phyloP scores from a whole-genome alignment of 2,329 filamentous ascomycete genomes.

The Fusarium aywerte region DNA sequence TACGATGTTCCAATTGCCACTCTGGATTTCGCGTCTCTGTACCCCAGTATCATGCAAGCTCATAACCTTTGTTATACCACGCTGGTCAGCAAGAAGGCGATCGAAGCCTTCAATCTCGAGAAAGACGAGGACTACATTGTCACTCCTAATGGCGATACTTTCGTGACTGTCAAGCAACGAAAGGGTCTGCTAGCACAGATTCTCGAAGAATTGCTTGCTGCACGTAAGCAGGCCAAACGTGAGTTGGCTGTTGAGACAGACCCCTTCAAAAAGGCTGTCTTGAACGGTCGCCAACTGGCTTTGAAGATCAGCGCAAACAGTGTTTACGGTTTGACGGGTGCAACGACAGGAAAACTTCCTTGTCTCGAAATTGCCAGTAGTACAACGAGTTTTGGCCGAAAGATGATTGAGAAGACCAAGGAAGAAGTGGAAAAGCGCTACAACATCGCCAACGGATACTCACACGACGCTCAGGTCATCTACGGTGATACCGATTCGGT shows the following conservation, averaged over 20 bases:
- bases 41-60: constrained; percentile 98
- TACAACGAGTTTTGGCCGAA: constrained; percentile 94
- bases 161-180: constrained; percentile 86
- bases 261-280: constrained; percentile 95
- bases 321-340: constrained; percentile 96
- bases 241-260: constrained; percentile 91
- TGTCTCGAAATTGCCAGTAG: constrained; percentile 96
- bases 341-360: constrained; percentile 93
- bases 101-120: constrained; percentile 79
- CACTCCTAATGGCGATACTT: constrained; percentile 93
- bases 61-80: constrained; percentile 99
- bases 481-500: constrained; percentile 99
- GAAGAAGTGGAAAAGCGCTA: constrained; percentile 92
- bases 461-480: constrained; percentile 94
- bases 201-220: constrained; percentile 90
- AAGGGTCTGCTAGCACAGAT: constrained; percentile 96
- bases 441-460: constrained; percentile 92
- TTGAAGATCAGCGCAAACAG: constrained; percentile 97
- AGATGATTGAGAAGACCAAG: constrained; percentile 99
- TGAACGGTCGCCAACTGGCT: constrained; percentile 96
- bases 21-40: constrained; percentile 97
- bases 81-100: constrained; percentile 74
- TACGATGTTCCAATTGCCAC: constrained; percentile 96
- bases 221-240: constrained; percentile 93
- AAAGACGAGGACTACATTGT: constrained; percentile 97